Percentiles rank a stretch among this genome's conserved stretches.
These are phyloP conservation scores for Schizothecium vesticola DNA, from an alignment of 495 filamentous ascomycete species.

Conservation along the genomic window DNA sequence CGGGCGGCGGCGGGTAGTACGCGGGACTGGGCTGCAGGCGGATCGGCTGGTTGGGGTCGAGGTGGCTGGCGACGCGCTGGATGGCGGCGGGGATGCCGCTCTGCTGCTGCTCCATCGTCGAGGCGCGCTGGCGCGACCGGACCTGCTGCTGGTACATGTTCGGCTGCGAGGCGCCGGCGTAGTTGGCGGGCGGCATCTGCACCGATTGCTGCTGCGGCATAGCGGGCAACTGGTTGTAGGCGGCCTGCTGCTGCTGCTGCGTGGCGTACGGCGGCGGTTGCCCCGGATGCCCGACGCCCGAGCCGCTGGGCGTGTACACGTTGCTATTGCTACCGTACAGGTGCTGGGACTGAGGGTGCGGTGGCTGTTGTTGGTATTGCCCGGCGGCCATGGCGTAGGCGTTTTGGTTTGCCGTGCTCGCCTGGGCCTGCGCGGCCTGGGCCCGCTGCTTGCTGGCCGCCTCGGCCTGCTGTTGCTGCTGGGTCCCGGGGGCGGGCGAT, in stretches of 20 bases:
- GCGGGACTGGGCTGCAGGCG: slow-evolving; percentile 92
- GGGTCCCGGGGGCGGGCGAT: slow-evolving; percentile 91
- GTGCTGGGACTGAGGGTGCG: slow-evolving; percentile 47
- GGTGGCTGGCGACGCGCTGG: slow-evolving; percentile 92
- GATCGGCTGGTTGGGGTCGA: slow-evolving; percentile 93
- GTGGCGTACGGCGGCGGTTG: slow-evolving; percentile 84
- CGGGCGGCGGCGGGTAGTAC: slow-evolving; percentile 94
- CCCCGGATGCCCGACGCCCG: slow-evolving; percentile 53
- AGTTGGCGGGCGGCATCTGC: slow-evolving; percentile 65
- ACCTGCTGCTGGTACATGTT: slow-evolving; percentile 72
- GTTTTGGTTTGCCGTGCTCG: slow-evolving; percentile 47
- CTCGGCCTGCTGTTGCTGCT: slow-evolving; percentile 93
- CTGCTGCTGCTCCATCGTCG: slow-evolving; percentile 90
- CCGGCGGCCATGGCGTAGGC: slow-evolving; percentile 39
- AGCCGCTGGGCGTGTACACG: slow-evolving; percentile 56
- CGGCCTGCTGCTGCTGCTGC: slow-evolving; percentile 47
- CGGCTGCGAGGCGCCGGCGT: slow-evolving; percentile 48
- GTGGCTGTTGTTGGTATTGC: slow-evolving; percentile 41
- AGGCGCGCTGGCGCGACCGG: slow-evolving; percentile 75
- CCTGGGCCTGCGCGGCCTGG: slow-evolving; percentile 60
- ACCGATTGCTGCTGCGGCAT: slow-evolving; percentile 59
- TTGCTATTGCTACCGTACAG: slow-evolving; percentile 59
- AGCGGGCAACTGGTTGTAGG: slow-evolving; percentile 59
- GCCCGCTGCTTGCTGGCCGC: slow-evolving; percentile 84
- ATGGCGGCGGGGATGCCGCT: slow-evolving; percentile 88